Evolutionary conservation across 805 yeast species (phyloP).

Genomic region (Kregervanrija fluxuum): DNA sequence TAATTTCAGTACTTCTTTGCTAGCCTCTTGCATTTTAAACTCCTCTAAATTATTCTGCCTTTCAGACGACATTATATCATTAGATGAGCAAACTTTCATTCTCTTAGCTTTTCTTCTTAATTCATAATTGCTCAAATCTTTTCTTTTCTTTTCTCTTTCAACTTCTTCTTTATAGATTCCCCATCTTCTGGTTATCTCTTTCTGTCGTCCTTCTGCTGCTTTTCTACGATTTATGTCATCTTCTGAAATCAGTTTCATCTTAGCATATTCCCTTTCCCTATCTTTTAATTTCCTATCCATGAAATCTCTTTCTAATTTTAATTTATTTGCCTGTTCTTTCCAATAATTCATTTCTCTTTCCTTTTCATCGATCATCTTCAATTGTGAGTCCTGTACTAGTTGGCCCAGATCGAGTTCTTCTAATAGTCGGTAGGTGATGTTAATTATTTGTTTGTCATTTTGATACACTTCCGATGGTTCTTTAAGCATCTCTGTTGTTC

Average conservation of each 20-base stretch:
- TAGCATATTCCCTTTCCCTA: conserved; percentile 15
- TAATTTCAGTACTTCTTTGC: background rate
- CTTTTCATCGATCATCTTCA: conserved; percentile 10
- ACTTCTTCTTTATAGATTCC: conserved; percentile 15
- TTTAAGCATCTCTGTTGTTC: too few relatives aligned
- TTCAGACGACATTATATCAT: conserved; percentile 3
- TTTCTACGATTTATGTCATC: conserved; percentile 8
- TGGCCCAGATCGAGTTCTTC: conserved; percentile 17
- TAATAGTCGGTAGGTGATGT: conserved; percentile 21
- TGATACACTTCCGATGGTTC: conserved; percentile 10
- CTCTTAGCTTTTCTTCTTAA: conserved; percentile 13
- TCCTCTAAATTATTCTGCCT: conserved; percentile 3
- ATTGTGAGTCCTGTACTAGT: conserved; percentile 13
- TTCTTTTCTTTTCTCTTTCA: conserved; percentile 15
- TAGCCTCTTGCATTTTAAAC: conserved; percentile 2
- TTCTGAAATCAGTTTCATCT: conserved; percentile 8
- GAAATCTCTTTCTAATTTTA: conserved; percentile 4
- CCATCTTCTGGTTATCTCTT: conserved; percentile 14
- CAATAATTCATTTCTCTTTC: conserved; percentile 11
- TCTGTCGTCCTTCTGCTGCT: conserved; percentile 9
- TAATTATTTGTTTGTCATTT: conserved; percentile 27
- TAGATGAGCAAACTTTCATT: background rate
- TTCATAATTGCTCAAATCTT: conserved; percentile 5
- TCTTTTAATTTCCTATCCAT: conserved; percentile 15
- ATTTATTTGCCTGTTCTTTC: conserved; percentile 5